Evolutionary conservation across 2,329 filamentous ascomycete species (phyloP).

Genomic region (Coniella vitis): DNA sequence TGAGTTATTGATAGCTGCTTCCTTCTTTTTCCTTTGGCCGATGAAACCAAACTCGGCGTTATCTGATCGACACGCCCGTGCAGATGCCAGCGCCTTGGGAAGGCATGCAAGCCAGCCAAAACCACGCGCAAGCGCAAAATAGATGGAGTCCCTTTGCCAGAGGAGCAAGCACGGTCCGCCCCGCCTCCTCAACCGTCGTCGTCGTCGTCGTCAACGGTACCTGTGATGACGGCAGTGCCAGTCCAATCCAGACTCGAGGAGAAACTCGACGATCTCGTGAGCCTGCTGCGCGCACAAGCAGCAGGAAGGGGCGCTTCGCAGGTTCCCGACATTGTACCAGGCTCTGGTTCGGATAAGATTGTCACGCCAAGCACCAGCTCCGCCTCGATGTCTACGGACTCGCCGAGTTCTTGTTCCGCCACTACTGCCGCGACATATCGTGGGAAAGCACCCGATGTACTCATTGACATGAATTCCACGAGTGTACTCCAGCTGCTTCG

Average conservation of each 20-base stretch:
- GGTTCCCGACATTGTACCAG: background rate
- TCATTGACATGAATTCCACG: background rate
- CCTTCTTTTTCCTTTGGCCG: too few relatives aligned
- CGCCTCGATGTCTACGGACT: background rate
- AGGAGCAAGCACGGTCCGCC: constrained; percentile 3
- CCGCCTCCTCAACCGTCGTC: background rate
- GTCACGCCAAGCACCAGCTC: background rate
- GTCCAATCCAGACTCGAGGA: background rate
- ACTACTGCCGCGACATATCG: background rate
- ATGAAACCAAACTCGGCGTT: too few relatives aligned
- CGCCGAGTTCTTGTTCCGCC: background rate
- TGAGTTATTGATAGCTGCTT: too few relatives aligned
- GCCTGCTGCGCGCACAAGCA: constrained; percentile 1
- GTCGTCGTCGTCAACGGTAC: background rate
- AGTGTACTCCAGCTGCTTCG: background rate
- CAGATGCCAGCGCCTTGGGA: constrained; percentile 21
- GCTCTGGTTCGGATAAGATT: background rate
- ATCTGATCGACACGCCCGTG: background rate
- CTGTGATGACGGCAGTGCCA: background rate
- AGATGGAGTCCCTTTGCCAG: too few relatives aligned
- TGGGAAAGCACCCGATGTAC: background rate
- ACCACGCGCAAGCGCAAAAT: background rate
- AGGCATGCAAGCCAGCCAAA: constrained; percentile 20
- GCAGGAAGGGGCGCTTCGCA: background rate
- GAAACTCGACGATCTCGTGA: constrained; percentile 1